These are phyloP conservation scores for Saccharata proteae DNA, from an alignment of 2,329 filamentous ascomycete species.

Conservation along the genomic window DNA sequence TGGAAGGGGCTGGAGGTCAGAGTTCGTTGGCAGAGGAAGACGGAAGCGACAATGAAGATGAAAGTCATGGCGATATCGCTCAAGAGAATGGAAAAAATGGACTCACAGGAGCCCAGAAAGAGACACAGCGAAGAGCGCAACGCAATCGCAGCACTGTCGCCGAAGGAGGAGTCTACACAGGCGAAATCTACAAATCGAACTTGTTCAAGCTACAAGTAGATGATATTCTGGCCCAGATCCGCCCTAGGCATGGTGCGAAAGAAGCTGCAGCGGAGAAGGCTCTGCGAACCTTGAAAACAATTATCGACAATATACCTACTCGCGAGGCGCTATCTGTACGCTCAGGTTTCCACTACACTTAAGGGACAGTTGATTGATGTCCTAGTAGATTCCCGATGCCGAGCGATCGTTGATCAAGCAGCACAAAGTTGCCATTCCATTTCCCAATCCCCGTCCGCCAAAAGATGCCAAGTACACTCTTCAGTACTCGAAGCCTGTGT, in stretches of 20 bases:
- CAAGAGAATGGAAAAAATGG: background rate
- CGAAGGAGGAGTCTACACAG: constrained; percentile 30
- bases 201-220: constrained; percentile 58
- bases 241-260: constrained; percentile 46
- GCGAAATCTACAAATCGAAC: constrained; percentile 51
- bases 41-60: constrained; percentile 10
- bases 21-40: constrained; percentile 10
- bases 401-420: constrained; percentile 54
- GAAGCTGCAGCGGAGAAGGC: constrained; percentile 40
- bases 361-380: background rate
- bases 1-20: constrained; percentile 12
- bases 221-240: constrained; percentile 46
- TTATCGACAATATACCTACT: constrained; percentile 45
- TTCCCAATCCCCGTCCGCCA: constrained; percentile 65
- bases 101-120: constrained; percentile 10
- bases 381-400: constrained; percentile 53
- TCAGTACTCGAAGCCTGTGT: constrained; percentile 60
- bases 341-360: too few relatives aligned
- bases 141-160: too few relatives aligned
- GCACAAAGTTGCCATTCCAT: constrained; percentile 63
- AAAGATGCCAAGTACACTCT: constrained; percentile 73
- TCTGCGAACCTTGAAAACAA: constrained; percentile 42
- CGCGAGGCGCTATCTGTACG: constrained; percentile 34
- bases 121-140: constrained; percentile 13
- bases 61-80: constrained; percentile 3